Conservation (phyloP, 495 filamentous ascomycete genomes). For the Penicillium maclennaniae region DNA sequence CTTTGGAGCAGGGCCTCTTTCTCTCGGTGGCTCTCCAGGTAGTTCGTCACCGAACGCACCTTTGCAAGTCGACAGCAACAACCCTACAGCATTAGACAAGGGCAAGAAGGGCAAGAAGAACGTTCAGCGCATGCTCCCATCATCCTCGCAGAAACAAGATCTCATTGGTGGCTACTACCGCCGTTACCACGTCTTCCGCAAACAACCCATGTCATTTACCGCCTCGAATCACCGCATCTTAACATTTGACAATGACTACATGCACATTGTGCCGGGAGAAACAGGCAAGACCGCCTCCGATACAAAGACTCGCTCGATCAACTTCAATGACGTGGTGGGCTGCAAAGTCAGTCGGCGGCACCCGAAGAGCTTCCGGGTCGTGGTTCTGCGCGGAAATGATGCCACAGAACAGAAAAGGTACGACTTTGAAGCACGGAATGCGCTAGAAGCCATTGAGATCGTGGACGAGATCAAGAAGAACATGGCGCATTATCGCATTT, state of each 20-base stretch:
- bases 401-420: constrained; percentile 81
- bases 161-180: constrained; percentile 68
- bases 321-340: constrained; percentile 87
- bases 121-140: constrained; percentile 61
- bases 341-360: constrained; percentile 89
- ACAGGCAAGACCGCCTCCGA: constrained; percentile 51
- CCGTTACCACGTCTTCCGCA: constrained; percentile 87
- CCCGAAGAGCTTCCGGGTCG: constrained; percentile 86
- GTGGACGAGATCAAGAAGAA: constrained; percentile 76
- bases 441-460: constrained; percentile 80
- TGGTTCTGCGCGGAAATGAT: constrained; percentile 70
- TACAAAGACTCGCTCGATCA: constrained; percentile 80
- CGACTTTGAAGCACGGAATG: constrained; percentile 86
- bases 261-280: constrained; percentile 86
- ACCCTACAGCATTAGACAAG: constrained; percentile 51
- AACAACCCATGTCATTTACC: constrained; percentile 90
- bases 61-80: constrained; percentile 50
- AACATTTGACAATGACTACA: constrained; percentile 89
- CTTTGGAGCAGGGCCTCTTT: constrained; percentile 75
- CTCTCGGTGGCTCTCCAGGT: constrained; percentile 73
- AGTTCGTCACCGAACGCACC: constrained; percentile 77
- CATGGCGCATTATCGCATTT: constrained; percentile 50
- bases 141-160: constrained; percentile 74
- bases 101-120: constrained; percentile 67
- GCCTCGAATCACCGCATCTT: constrained; percentile 78